Evolutionary conservation across 2,329 filamentous ascomycete species (phyloP), one percentile per base, ranked within the genome.

Genomic region (Sphaceloma murrayae): DNA sequence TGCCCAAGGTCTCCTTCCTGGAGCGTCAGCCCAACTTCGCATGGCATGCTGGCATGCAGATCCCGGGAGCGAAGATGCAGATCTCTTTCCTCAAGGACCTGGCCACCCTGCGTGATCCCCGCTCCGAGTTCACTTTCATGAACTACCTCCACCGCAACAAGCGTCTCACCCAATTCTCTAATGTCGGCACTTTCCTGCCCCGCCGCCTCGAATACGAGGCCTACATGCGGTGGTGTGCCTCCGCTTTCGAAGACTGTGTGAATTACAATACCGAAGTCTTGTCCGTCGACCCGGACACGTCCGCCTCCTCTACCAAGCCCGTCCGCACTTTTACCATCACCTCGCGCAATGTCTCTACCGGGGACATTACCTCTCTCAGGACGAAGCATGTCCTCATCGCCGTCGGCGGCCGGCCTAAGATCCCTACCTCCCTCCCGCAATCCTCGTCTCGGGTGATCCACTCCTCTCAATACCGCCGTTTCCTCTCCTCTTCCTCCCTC

Each of bases 81-180:
- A 96, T 96, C 54, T 93, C 85, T 7, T 96, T 94, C 68, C 75
- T 96, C 67, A 96, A 96, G 67, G 89, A 96, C 60, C 76, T 96
- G 62, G 89, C 89, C 3, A 91, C 85, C 3, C 72, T 94, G 53
- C 76, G 89, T 47, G 80, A 96, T 60, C 89, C 89, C 5, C 77
- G 82, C 51, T 94, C 85, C 52, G 75, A 87, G 56, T 96, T 96
- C 64, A 96, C 89, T 10, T 96, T 95, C 66, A 70, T 94, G 58
- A 95, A 95, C 66, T 96, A 96, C 62, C 75, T 96, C 9, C 83
- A 93, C 66, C 66, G 75, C 54, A 82, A 93, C 54, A 73, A 74
- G 46, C 75, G 89, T n/a, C 72, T 96, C 29, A 77, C 94, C 38
- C 80, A 89, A 53, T 96, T 96, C 58, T 87, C 84, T 54, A 96